Evolutionary conservation across 2,329 filamentous ascomycete genomes (phyloP).

Genomic region (Penicillium sp.): DNA sequence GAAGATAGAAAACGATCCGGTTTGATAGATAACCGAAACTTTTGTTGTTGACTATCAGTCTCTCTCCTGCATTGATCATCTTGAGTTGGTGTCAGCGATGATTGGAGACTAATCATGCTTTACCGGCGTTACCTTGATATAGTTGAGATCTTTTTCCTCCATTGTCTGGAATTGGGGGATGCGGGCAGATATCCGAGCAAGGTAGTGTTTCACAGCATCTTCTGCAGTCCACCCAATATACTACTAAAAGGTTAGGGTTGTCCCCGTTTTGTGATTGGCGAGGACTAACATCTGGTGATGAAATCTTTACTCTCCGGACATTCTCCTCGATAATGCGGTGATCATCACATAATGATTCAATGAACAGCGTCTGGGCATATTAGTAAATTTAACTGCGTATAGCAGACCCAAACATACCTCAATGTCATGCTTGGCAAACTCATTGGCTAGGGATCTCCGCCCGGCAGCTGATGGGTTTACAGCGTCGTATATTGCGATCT

Average conservation of each 20-base stretch:
- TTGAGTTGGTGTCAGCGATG: slow-evolving; percentile 29
- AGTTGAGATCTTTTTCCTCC: slow-evolving; percentile 91
- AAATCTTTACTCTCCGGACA: slow-evolving; percentile 96
- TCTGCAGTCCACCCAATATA: slow-evolving; percentile 91
- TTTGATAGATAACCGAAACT: slow-evolving; percentile 96
- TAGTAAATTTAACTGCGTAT: background rate
- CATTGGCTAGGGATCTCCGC: slow-evolving; percentile 83
- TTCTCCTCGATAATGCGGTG: slow-evolving; percentile 95
- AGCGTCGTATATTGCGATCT: slow-evolving; percentile 97
- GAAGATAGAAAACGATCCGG: slow-evolving; percentile 96
- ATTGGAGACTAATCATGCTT: background rate
- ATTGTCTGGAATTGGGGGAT: slow-evolving; percentile 98
- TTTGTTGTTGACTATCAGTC: slow-evolving; percentile 95
- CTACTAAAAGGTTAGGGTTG: slow-evolving; percentile 46
- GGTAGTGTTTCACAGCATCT: slow-evolving; percentile 89
- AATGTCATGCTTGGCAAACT: slow-evolving; percentile 97
- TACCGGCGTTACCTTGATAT: slow-evolving; percentile 71
- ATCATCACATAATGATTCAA: slow-evolving; percentile 94
- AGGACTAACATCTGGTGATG: slow-evolving; percentile 82
- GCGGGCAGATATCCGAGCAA: slow-evolving; percentile 85
- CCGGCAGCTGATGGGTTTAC: slow-evolving; percentile 89
- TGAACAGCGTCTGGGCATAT: slow-evolving; percentile 73
- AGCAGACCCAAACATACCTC: slow-evolving; percentile 61
- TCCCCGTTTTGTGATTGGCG: slow-evolving; percentile 16
- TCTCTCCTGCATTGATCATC: slow-evolving; percentile 97